Evolutionary conservation across 768 basidiomycete species (phyloP), one percentile per base, ranked within the genome.

Genomic region (Lactarius vividus): DNA sequence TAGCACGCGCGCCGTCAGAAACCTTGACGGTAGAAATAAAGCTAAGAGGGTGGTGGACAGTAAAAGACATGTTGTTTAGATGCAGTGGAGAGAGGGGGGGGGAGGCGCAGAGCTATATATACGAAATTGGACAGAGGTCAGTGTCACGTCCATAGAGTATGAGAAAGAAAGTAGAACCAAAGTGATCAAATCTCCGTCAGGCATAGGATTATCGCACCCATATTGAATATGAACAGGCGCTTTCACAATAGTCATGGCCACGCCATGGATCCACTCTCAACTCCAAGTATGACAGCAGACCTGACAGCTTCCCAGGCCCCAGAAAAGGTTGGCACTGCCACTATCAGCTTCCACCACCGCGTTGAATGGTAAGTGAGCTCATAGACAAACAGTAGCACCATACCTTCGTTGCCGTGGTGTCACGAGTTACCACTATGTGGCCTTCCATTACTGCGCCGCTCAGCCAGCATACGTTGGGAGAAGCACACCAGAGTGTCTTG

Each of bases 1-100:
- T 77, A 39, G 83, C 78, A 70, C 74, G 79, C 20, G 79, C 83
- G 53, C 80, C 79, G n/a, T 75, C 66, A 57, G 61, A 63, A 67
- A 71, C 29, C 33, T 10, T 62, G 71, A 86, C 61, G 68, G 79
- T 79, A 44, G 82, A 77, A 28, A 77, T 72, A 74, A 86, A 84
- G 33, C 81, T 82, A 55, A 84, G 60, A 7, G 79, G 74, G 55
- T 73, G 76, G 67, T 79, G 71, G 70, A 70, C 73, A 52, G 35
- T 4, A 49, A 49, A n/a, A 20, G 82, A 75, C 80, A 83, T 82
- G 53, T 35, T 72, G 66, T 63, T 44, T 49, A 53, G 28, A 40
- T 53, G 8, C 39, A 16, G 26, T n/a, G 6, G 46, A n/a, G 44
- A 35, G 46, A n/a, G 42, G 31, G 46, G 28, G 28, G 40, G 46